Base-by-base conservation (phyloP, 345 rosid genomes). In the Pugionium dolabratum region DNA sequence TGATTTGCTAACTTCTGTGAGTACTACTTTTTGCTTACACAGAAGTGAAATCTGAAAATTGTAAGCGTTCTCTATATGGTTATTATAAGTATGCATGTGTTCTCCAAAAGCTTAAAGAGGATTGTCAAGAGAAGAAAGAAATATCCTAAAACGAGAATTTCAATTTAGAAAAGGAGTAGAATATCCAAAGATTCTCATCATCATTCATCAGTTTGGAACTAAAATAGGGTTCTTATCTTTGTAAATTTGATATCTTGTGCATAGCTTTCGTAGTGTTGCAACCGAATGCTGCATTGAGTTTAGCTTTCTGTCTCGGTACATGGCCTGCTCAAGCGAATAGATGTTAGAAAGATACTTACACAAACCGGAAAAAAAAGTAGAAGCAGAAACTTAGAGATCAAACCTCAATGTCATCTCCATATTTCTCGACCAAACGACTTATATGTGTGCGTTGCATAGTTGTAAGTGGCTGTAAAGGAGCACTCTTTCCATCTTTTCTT, bases 221-320 rank as follows among this genome's bases (percentile, higher is more conserved):
- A 87, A 75, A 76, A 90, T 46, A 1, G 96, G 96, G 66, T 88
- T 94, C 64, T 67, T 79, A 56, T 84, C 82, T 46, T 75, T 79
- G 66, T 76, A 75, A 64, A 76, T 70, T 47, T 64, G 80, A 73
- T 81, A 88, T 66, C 96, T 83, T 36, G 77, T 74, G 79, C 95
- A 88, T 48, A 90, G 72, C 60, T 88, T 90, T 79, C 76, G 81
- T 18, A 94, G 76, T 9, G 85, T 83, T 3, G 80, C 88, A 41
- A 79, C 60, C 2, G 97, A 80, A 74, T 90, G 97, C 84, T 90
- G 96, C 99, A 94, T 88, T 4, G 79, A 58, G 65, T 93, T 90
- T 30, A 90, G 79, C 79, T 93, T 93, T 6, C 81, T 74, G 64
- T 93, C 98, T 86, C 83, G 86, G 78, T 73, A 84, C 97, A 94